Conservation (phyloP, 164 flowering plant genomes). For the Berberis vulgaris region DNA sequence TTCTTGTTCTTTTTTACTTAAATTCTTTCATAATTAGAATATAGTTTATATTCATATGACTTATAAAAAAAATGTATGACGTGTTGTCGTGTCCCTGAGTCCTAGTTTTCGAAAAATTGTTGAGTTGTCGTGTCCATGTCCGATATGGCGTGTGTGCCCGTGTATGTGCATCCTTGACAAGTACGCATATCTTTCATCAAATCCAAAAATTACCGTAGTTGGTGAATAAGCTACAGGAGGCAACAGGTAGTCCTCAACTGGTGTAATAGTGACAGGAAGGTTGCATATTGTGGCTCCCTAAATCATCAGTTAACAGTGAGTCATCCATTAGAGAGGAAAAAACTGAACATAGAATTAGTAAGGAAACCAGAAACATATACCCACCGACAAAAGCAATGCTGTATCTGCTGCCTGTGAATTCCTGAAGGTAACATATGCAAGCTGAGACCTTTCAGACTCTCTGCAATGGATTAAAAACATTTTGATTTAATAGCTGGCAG, state of each 20-base stretch:
- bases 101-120: too few relatives aligned
- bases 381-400: slow-evolving; percentile 53
- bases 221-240: slow-evolving; percentile 47
- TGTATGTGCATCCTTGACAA: too few relatives aligned
- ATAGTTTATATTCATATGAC: too few relatives aligned
- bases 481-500: background rate
- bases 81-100: too few relatives aligned
- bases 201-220: slow-evolving; percentile 22
- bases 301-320: background rate
- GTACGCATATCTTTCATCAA: too few relatives aligned
- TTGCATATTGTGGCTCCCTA: slow-evolving; percentile 73
- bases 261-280: slow-evolving; percentile 42
- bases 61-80: too few relatives aligned
- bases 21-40: too few relatives aligned
- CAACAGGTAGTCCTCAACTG: slow-evolving; percentile 48
- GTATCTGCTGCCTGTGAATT: slow-evolving; percentile 77
- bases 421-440: slow-evolving; percentile 77
- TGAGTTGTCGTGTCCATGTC: too few relatives aligned
- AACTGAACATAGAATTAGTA: too few relatives aligned
- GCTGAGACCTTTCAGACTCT: slow-evolving; percentile 39
- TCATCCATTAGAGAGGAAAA: background rate
- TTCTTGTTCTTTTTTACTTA: too few relatives aligned
- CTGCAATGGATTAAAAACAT: slow-evolving; percentile 23
- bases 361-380: slow-evolving; percentile 4
- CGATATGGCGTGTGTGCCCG: too few relatives aligned